Conservation (phyloP, 2,329 filamentous ascomycete species). For the Sphaerulina musiva region DNA sequence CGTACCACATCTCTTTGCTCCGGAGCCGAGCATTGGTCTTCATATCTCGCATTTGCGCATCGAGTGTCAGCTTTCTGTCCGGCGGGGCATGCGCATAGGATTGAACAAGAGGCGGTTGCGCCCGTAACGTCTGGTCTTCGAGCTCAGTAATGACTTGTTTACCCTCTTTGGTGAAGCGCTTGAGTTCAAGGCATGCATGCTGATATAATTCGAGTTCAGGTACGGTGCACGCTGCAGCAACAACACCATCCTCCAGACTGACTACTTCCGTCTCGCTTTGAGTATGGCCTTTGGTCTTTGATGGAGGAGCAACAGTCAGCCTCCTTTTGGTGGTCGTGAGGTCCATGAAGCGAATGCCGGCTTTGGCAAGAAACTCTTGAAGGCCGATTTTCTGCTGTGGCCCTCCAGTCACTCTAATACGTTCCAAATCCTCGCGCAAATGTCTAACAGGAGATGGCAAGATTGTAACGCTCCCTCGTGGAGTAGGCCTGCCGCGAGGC, state of each 20-base stretch:
- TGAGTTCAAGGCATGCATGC: slow-evolving; percentile 88
- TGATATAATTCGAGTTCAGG: slow-evolving; percentile 93
- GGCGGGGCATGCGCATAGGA: slow-evolving; percentile 84
- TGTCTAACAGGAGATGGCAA: slow-evolving; percentile 25
- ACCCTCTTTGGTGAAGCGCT: slow-evolving; percentile 93
- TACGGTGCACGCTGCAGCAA: slow-evolving; percentile 82
- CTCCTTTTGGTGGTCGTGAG: slow-evolving; percentile 91
- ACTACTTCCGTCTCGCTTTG: slow-evolving; percentile 31
- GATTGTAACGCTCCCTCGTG: slow-evolving; percentile 18
- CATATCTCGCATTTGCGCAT: slow-evolving; percentile 95
- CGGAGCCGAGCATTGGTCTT: slow-evolving; percentile 84
- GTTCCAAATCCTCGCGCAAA: slow-evolving; percentile 27
- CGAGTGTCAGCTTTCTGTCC: slow-evolving; percentile 79
- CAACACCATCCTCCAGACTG: slow-evolving; percentile 67
- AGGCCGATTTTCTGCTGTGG: slow-evolving; percentile 50
- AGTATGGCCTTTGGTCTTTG: slow-evolving; percentile 33
- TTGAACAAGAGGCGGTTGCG: slow-evolving; percentile 84
- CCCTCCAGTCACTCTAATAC: slow-evolving; percentile 15
- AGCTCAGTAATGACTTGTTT: slow-evolving; percentile 84
- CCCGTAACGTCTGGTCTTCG: slow-evolving; percentile 77
- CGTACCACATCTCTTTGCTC: slow-evolving; percentile 97
- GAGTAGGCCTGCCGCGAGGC: slow-evolving; percentile 28
- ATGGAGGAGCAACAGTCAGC: slow-evolving; percentile 61
- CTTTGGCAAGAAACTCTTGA: slow-evolving; percentile 90
- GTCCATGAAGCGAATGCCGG: slow-evolving; percentile 97